Evolutionary conservation across 2,329 filamentous ascomycete species (phyloP).

Genomic region (Aspergillus sp.): DNA sequence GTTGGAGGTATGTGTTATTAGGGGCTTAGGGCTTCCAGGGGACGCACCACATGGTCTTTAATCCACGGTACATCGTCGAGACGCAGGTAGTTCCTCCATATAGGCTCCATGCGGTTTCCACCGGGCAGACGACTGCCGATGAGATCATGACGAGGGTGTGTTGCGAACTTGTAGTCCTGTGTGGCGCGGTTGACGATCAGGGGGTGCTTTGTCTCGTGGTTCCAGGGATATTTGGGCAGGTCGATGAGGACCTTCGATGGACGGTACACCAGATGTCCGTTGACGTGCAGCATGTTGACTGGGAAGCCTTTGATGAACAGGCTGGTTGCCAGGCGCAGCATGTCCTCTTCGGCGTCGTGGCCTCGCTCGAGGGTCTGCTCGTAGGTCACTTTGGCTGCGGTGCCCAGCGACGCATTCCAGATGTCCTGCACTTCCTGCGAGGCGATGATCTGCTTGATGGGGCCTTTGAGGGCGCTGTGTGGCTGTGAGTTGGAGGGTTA

Average conservation of each 20-base stretch:
- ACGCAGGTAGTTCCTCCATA: conserved; percentile 31
- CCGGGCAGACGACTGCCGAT: conserved; percentile 19
- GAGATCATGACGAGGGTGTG: conserved; percentile 21
- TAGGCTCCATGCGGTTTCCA: conserved; percentile 7
- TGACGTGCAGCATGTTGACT: not conserved
- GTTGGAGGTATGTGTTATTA: not conserved
- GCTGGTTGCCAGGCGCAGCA: not conserved
- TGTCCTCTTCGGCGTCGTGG: not conserved
- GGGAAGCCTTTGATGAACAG: not conserved
- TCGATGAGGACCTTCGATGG: conserved; percentile 14
- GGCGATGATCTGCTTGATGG: not conserved
- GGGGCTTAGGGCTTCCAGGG: too few relatives aligned
- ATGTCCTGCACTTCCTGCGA: not conserved
- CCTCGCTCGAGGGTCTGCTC: not conserved
- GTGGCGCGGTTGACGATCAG: conserved; percentile 23
- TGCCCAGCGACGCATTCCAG: not conserved
- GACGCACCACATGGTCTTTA: conserved; percentile 1
- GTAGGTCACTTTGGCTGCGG: not conserved
- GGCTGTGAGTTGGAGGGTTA: not conserved
- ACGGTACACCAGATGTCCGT: not conserved
- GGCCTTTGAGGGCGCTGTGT: not conserved
- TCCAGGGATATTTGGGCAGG: conserved; percentile 28
- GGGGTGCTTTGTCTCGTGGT: conserved; percentile 15
- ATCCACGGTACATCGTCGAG: not conserved
- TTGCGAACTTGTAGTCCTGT: conserved; percentile 16